These are phyloP conservation scores for Suhomyces tanzawaensis DNA, from an alignment of 805 yeast species.

Conservation along the genomic window DNA sequence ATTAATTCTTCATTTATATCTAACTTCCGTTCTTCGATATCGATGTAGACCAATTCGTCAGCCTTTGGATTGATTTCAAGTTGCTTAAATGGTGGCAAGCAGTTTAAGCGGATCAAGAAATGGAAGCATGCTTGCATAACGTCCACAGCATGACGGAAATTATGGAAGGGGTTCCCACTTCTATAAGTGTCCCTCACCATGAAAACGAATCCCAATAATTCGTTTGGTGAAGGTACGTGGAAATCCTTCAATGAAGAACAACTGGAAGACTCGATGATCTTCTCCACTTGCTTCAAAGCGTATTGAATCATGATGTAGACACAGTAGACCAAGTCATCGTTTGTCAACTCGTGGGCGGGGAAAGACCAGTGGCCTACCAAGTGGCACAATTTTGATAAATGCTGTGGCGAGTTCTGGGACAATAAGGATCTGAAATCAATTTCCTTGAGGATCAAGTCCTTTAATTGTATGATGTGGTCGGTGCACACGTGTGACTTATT, in stretches of 20 bases:
- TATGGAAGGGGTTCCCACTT: constrained; percentile 87
- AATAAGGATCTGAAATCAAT: constrained; percentile 32
- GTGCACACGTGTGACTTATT: constrained; percentile 24
- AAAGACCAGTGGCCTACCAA: constrained; percentile 64
- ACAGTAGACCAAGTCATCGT: constrained; percentile 65
- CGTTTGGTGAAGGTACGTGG: constrained; percentile 30
- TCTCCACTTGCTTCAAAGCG: constrained; percentile 31
- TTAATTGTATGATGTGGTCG: constrained; percentile 21
- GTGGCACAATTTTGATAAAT: constrained; percentile 31
- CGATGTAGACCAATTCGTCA: constrained; percentile 21
- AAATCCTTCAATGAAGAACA: constrained; percentile 7
- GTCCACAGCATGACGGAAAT: constrained; percentile 93
- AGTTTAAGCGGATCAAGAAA: constrained; percentile 46
- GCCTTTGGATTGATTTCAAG: constrained; percentile 31
- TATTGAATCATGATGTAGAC: constrained; percentile 53
- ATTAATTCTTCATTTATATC: constrained; percentile 2
- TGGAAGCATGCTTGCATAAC: constrained; percentile 87
- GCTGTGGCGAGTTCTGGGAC: constrained; percentile 20
- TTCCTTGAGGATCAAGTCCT: constrained; percentile 23
- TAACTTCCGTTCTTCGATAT: constrained; percentile 3
- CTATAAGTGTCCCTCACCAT: constrained; percentile 76
- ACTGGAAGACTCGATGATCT: constrained; percentile 4
- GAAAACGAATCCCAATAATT: constrained; percentile 58
- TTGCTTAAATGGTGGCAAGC: constrained; percentile 39
- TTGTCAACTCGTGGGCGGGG: constrained; percentile 61